Conservation (phyloP, 2,329 filamentous ascomycete genomes). For the Claviceps maximensis region DNA sequence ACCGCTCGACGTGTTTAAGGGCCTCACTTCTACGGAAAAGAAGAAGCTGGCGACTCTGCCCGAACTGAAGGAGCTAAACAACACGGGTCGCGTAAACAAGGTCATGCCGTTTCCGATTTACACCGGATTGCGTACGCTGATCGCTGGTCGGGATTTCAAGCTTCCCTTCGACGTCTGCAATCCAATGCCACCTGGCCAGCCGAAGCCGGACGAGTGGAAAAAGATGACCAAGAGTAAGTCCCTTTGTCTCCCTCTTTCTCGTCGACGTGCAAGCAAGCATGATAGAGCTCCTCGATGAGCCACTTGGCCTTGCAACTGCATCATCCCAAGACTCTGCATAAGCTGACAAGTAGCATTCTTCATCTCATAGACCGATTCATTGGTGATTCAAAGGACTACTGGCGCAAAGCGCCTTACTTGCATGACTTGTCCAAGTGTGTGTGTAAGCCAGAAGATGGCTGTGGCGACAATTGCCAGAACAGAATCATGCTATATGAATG, state of each 20-base stretch:
- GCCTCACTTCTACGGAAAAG: constrained; percentile 37
- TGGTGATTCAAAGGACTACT: constrained; percentile 65
- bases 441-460: constrained; percentile 65
- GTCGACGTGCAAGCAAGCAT: background rate
- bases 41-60: constrained; percentile 35
- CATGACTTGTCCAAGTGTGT: constrained; percentile 66
- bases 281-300: background rate
- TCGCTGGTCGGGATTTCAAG: constrained; percentile 69
- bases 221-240: constrained; percentile 73
- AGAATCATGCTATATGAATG: constrained; percentile 97
- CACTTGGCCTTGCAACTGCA: background rate
- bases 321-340: background rate
- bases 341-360: background rate
- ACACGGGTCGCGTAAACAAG: constrained; percentile 35
- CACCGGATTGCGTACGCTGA: constrained; percentile 55
- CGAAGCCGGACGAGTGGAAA: constrained; percentile 85
- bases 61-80: constrained; percentile 25
- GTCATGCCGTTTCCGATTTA: constrained; percentile 68
- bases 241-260: background rate
- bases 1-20: constrained; percentile 32
- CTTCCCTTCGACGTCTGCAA: constrained; percentile 84
- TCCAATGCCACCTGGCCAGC: constrained; percentile 70
- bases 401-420: constrained; percentile 65
- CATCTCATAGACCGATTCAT: constrained; percentile 64
- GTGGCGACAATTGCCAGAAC: constrained; percentile 84